Base-by-base conservation (phyloP, 805 yeast genomes). In the Metahyphopichia silvanorum region DNA sequence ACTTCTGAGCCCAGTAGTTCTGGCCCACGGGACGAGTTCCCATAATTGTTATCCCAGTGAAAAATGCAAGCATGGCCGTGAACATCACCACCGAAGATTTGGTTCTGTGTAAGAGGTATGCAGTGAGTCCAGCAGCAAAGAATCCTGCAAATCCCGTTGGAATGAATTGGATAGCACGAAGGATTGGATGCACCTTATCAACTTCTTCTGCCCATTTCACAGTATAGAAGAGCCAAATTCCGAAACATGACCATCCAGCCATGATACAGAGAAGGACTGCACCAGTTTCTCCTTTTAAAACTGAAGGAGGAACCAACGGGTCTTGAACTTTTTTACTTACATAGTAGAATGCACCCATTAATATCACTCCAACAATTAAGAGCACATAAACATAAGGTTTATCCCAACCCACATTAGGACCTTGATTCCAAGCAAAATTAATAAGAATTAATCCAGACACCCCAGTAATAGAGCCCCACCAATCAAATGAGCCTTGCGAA, bases 231-330 rank as follows among this genome's bases (percentile, higher is more conserved):
- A 79, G 53, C 78, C 83, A 82, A 15, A 81, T 63, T 2, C 91
- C 88, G 58, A 83, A 84, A 31, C 82, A 71, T 4, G 85, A 78
- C 91, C 91, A 84, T 0, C 91, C 91, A 2, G 78, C 61, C 2
- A 74, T 70, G 19, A 81, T 60, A 29, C 77, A 69, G 1, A 55
- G 53, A 21, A 84, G 55, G 2, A 79, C 73, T 39, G 77, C 55
- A 0, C 71, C 61, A 14, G 71, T 66, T 20, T 71, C 66, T 3
- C 63, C 46, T 32, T 62, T 60, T 49, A 79, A 58, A 1, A 70
- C 69, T 5, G 60, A 63, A 3, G 54, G 44, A 1, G 87, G 87
- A 2, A 82, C 49, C 13, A 82, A 51, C 6, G 86, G 86, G 43
- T 68, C 48, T 20, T 49, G 24, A 20, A 70, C 68, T 45, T 62